These are phyloP conservation scores for Scleromitrula shiraiana DNA, from an alignment of 2,329 filamentous ascomycete genomes.

Conservation along the genomic window DNA sequence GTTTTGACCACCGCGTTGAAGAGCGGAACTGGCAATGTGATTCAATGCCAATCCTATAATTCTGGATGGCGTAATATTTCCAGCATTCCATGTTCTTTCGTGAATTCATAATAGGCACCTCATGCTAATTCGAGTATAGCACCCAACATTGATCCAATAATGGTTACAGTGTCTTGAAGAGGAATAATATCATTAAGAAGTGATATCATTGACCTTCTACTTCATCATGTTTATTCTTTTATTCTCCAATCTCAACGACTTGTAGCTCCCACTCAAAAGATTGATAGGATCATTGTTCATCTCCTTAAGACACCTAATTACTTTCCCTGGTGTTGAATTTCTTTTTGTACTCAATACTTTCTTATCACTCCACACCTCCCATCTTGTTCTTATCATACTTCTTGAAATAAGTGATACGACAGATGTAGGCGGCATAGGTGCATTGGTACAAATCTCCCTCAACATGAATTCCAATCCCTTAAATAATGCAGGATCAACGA, in stretches of 20 bases:
- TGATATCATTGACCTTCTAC: neutral
- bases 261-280: conserved; percentile 20
- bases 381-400: conserved; percentile 23
- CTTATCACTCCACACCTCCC: conserved; percentile 19
- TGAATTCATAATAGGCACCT: neutral
- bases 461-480: conserved; percentile 15
- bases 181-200: neutral
- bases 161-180: conserved; percentile 39
- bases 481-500: conserved; percentile 14
- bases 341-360: conserved; percentile 16
- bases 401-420: conserved; percentile 24
- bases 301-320: conserved; percentile 17
- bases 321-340: conserved; percentile 16
- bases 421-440: conserved; percentile 23
- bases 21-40: conserved; percentile 38
- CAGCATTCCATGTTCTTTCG: neutral
- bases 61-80: conserved; percentile 33
- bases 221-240: neutral
- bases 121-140: conserved; percentile 27
- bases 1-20: conserved; percentile 41
- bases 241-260: conserved; percentile 9
- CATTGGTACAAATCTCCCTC: conserved; percentile 20
- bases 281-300: conserved; percentile 13
- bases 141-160: conserved; percentile 45
- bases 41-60: conserved; percentile 38